Evolutionary conservation across 139 green algal genomes (phyloP).

Genomic region (Ettlia oleoabundans): DNA sequence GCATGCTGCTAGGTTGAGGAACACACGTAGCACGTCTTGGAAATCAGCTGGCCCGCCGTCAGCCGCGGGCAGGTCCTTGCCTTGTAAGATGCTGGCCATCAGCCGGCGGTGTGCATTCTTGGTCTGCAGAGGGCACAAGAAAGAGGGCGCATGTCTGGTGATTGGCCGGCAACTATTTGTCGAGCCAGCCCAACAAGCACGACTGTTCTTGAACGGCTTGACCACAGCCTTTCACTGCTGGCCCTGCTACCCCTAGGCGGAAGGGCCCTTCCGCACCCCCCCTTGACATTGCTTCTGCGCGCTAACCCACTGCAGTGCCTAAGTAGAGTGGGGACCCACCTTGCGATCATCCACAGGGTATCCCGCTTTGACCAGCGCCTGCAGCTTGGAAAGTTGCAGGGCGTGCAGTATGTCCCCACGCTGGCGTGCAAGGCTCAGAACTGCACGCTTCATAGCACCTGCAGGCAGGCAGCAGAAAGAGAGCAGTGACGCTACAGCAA

Average conservation of each 20-base stretch:
- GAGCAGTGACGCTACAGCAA: neutral
- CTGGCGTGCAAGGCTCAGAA: conserved; percentile 30
- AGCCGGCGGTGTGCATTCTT: conserved; percentile 23
- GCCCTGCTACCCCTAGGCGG: too few species aligned
- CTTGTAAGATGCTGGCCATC: conserved; percentile 22
- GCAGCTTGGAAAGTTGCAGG: conserved; percentile 18
- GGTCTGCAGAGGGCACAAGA: neutral
- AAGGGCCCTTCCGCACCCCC: neutral
- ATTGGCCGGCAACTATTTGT: too few species aligned
- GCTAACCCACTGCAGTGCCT: neutral
- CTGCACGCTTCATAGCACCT: conserved; percentile 28
- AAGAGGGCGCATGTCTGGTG: too few species aligned
- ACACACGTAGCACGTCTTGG: conserved; percentile 25
- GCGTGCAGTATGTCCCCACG: conserved; percentile 23
- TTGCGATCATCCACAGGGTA: conserved; percentile 23
- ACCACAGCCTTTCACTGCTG: too few species aligned
- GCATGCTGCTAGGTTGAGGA: conserved; percentile 14
- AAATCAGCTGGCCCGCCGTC: conserved; percentile 34
- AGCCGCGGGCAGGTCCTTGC: neutral
- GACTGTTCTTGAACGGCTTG: too few species aligned
- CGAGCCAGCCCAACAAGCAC: too few species aligned
- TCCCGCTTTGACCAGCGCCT: neutral
- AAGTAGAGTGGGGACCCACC: neutral
- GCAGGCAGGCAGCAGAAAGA: too few species aligned
- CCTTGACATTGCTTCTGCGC: neutral